Evolutionary conservation across 306 rosid genomes (phyloP), one percentile per base, ranked within the genome.

Genomic region (Trifolium subterraneum): DNA sequence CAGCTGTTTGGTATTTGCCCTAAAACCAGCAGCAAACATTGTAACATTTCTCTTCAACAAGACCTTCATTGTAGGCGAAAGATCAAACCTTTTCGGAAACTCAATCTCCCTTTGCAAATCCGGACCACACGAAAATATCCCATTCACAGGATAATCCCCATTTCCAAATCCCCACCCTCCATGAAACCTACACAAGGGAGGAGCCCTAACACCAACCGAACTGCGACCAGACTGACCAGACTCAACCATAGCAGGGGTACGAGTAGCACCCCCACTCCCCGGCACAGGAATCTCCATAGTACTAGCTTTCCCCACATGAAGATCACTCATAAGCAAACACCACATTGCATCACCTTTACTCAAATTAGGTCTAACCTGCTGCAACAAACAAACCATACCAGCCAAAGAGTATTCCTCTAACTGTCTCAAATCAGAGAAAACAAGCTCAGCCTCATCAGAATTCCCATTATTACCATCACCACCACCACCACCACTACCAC

Each of bases 341-440:
- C 97, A 90, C 97, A 94, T 88, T 10, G 96, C 98, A 82, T 94
- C 97, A 5, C 95, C 95, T 83, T 90, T 91, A 73, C 87, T 94
- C 89, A 94, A 85, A 74, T 87, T 78, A 10, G 96, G 96, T 73
- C 88, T 91, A 71, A 88, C 83, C 65, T 88, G 97, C 54, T 88
- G 96, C 84, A 94, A 84, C 87, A 91, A 80, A 79, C 93, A 86
- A 45, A 91, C 95, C 96, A 91, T 90, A 33, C 93, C 90, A 0
- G 94, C 94, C 55, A 94, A 83, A 7, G 96, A 85, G 56, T 88
- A 88, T 87, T 88, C 96, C 85, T 89, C 90, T 68, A 94, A 66
- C 81, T 94, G 98, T 86, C 82, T 91, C 78, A 94, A 83, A 79
- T 94, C 96, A 33, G 88, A 60, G 61, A 91, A 94, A 13, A 80